Base-by-base conservation (phyloP, 352 stramenopile species). In the Phytopythium ostracodes region DNA sequence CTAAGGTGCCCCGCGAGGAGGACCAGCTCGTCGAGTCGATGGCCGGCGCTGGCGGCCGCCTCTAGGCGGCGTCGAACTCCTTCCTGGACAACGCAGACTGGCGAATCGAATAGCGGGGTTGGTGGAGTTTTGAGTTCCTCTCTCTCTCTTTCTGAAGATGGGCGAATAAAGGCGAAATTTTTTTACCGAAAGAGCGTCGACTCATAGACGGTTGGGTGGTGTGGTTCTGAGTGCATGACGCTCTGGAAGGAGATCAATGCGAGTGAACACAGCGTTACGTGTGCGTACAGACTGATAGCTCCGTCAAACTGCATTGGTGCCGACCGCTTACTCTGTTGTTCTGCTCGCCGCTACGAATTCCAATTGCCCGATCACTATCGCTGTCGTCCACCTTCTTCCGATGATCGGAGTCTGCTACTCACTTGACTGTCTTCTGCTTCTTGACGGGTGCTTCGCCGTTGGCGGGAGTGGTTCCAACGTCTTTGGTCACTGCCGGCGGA, bases 1-100 rank as follows among this genome's bases (percentile, higher is more conserved):
- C 88, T 64, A 95, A 95, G 75, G 82, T 98, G 33, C 85, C 88
- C 61, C 87, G 88, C 58, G 74, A 89, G 64, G 84, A 96, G 68
- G 83, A 94, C 68, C 84, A 91, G 75, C 72, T 93, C 53, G 88
- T 96, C 40, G 80, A 96, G 75, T 88, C 79, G 59, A 84, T 97
- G 76, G 87, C 79, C 60, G 88, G 88, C 67, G 68, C 91, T 59
- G 91, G 91, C 62, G 91, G 91, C 72, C 84, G 91, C 61, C 81
- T 97, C 62, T 97, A 96, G 96, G 72, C 68, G 54, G 36, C 51
- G 65, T 17, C 8, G 15, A 47, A 35, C 56, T 35, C 63, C 42
- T 69, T 51, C 66, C 43, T 70, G 67, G 56, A 67, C 57, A 66
- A 60, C 20, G 52, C 52, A 14, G 52, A 42, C 33, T 11, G 52